Conservation (phyloP, 345 rosid species). For the Eucalyptus cladocalyx region DNA sequence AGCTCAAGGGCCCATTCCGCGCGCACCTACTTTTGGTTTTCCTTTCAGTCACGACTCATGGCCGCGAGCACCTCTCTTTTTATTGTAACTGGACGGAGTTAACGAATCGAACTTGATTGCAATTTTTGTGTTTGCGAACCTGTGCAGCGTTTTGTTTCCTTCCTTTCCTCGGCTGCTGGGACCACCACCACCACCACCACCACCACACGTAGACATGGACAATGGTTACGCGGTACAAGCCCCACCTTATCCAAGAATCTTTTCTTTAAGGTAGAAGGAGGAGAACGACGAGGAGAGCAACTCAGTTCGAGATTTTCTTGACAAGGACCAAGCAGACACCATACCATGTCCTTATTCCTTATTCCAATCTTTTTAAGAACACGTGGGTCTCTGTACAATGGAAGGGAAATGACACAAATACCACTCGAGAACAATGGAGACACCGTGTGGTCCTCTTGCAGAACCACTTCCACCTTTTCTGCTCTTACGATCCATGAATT, state of each 20-base stretch:
- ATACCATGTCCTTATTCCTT: neutral
- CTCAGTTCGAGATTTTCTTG: neutral
- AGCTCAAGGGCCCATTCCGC: neutral
- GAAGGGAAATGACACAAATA: neutral
- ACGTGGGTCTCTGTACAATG: neutral
- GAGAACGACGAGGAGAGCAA: neutral
- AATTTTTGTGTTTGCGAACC: too few relatives aligned
- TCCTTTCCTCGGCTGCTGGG: neutral
- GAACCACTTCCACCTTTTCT: neutral
- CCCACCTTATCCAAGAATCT: neutral
- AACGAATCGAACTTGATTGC: neutral
- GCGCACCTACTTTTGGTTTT: neutral
- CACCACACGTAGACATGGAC: neutral
- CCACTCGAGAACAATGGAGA: neutral
- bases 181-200: neutral
- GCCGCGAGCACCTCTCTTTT: neutral
- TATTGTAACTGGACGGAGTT: too few relatives aligned
- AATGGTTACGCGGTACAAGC: neutral
- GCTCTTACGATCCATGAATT: neutral
- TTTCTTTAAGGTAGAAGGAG: neutral
- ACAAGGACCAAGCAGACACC: neutral
- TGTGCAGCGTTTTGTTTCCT: neutral
- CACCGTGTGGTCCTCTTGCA: neutral
- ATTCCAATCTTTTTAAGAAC: neutral
- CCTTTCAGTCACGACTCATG: neutral